Evolutionary conservation across 129 eudicot species (phyloP).

Genomic region (Artemisia tridentata): DNA sequence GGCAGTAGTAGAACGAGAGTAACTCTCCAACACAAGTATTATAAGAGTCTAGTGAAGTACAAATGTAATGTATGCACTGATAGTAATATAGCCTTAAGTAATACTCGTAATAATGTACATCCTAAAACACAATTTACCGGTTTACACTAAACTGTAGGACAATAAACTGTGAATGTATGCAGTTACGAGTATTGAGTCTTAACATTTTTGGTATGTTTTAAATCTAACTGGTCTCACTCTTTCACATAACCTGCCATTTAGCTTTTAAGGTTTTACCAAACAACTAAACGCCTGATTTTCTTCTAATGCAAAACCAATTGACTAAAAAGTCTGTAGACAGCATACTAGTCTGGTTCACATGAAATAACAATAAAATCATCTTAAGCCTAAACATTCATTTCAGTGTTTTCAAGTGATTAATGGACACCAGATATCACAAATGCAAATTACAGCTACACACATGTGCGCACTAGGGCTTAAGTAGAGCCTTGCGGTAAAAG

Average conservation of each 20-base stretch:
- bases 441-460: background rate
- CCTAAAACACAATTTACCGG: no score
- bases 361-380: no score
- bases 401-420: slow-evolving; percentile 1
- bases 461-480: background rate
- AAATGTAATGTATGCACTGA: background rate
- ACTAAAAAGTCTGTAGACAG: no score
- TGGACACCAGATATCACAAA: background rate
- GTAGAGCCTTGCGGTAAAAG: slow-evolving; percentile 12
- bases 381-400: background rate
- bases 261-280: no score
- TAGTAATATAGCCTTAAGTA: background rate
- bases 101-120: background rate
- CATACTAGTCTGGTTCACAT: no score
- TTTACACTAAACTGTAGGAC: no score
- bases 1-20: background rate
- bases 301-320: no score
- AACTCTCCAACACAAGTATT: background rate
- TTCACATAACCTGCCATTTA: no score
- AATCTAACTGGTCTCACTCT: no score
- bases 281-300: no score
- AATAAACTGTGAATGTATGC: background rate
- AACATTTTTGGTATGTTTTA: no score
- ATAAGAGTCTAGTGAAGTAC: background rate
- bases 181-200: no score